Evolutionary conservation across 345 rosid genomes (phyloP), one percentile per base, ranked within the genome.

Genomic region (Camelina hispida): DNA sequence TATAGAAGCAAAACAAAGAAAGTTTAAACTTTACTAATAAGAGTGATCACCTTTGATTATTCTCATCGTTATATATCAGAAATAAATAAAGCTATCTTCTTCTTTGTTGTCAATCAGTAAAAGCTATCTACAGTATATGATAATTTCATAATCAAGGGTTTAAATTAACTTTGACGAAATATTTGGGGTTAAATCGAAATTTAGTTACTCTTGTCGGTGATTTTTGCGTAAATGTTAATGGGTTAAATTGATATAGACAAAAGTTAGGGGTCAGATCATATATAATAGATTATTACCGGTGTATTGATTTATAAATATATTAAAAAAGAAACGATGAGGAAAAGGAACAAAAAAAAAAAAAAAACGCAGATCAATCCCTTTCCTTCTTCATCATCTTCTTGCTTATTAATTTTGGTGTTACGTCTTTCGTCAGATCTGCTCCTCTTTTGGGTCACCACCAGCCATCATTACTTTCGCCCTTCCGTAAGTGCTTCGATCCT

Each of bases 381-480:
- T 34, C 9, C 37, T 34, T 34, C 37, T 4, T 34, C 37, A 34
- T 34, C 17, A 34, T 34, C 17, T 7, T 15, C 17, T 46, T 22
- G 0, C 75, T 35, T 6, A 71, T 71, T 77, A 67, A 40, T 65
- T 65, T 28, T 37, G 65, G 62, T 18, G 28, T 64, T 46, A 43
- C 71, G 47, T 63, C 75, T 25, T 40, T 42, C 48, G 46, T 54
- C 71, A 69, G 80, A 77, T 77, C 80, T 77, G 71, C 59, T 66
- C 15, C 46, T 35, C 34, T 25, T 22, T 42, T 11, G 40, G 69
- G 51, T 65, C 40, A 68, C 16, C 63, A 75, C 47, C 47, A 67
- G 38, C 64, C 16, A 18, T 40, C 65, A 14, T 47, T 14, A 14
- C 51, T 69, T 46, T 69, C 60, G 47, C 17, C 14, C 65, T 69